These are phyloP conservation scores for Schizothecium vesticola DNA, from an alignment of 495 filamentous ascomycete species.

Conservation along the genomic window DNA sequence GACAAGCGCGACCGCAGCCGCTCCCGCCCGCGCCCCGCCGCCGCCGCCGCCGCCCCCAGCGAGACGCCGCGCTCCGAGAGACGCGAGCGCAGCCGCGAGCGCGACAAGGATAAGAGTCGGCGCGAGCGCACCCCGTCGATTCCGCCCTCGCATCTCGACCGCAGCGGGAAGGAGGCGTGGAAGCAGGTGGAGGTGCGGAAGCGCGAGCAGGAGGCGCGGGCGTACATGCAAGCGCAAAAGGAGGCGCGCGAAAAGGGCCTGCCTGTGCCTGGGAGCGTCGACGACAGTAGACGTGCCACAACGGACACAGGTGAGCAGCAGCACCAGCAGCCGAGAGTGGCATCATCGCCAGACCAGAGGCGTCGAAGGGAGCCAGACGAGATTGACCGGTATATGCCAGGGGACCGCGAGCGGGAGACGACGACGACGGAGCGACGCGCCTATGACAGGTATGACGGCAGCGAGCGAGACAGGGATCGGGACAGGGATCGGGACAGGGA, in stretches of 20 bases:
- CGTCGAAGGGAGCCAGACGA: conserved; percentile 38
- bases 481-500: conserved; percentile 34
- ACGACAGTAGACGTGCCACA: conserved; percentile 12
- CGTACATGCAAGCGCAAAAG: conserved; percentile 49
- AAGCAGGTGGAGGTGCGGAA: conserved; percentile 51
- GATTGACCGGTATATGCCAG: conserved; percentile 41
- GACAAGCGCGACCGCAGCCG: conserved; percentile 30
- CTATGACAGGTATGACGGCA: conserved; percentile 10
- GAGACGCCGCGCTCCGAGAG: conserved; percentile 16
- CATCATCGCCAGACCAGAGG: conserved; percentile 41
- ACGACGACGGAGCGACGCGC: conserved; percentile 12
- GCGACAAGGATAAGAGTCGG: conserved; percentile 13
- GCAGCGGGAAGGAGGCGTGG: conserved; percentile 39
- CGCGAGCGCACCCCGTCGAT: conserved; percentile 35
- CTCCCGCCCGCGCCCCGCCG: conserved; percentile 14
- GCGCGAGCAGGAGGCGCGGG: conserved; percentile 54
- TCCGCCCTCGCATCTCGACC: conserved; percentile 27
- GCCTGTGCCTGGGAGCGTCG: conserved; percentile 42
- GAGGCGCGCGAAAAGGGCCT: conserved; percentile 48
- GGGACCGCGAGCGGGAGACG: conserved; percentile 27
- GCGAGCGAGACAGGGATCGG: conserved; percentile 27
- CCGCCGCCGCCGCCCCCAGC: conserved; percentile 11
- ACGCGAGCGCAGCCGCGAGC: conserved; percentile 23
- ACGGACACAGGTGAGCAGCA: background rate
- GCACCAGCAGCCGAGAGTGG: conserved; percentile 31